A percentile compares a stretch with the other conserved stretches of the same genome.
phyloP scores from a whole-genome alignment of 106 monocot genomes.

The Dioscorea zingiberensis region DNA sequence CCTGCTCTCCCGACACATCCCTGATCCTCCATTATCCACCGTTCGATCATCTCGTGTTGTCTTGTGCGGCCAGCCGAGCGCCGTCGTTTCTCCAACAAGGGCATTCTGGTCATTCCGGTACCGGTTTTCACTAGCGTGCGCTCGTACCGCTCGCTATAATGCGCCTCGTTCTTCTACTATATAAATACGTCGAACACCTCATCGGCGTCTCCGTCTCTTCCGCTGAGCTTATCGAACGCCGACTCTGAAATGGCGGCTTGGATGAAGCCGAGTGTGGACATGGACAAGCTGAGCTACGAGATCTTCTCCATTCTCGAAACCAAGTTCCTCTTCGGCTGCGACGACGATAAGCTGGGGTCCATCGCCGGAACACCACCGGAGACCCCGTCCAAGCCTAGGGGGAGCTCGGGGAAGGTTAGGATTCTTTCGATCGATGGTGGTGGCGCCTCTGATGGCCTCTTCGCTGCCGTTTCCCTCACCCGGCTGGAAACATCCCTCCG shows the following conservation, averaged over 20 bases:
- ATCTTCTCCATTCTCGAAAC: conserved; percentile 73
- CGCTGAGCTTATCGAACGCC: too few relatives aligned
- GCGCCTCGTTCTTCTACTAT: too few relatives aligned
- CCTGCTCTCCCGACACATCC: too few relatives aligned
- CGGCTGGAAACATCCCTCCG: conserved; percentile 51
- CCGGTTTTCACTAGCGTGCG: too few relatives aligned
- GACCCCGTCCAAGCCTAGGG: background rate
- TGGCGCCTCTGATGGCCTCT: conserved; percentile 20
- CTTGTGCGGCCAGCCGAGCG: too few relatives aligned
- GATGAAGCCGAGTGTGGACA: conserved; percentile 24
- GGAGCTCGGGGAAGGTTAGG: conserved; percentile 40
- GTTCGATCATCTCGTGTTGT: too few relatives aligned
- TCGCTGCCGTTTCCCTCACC: conserved; percentile 51
- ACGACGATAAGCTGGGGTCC: background rate
- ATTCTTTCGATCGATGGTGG: conserved; percentile 71
- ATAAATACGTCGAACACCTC: too few relatives aligned
- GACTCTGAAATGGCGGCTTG: background rate
- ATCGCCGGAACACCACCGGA: conserved; percentile 1
- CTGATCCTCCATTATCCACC: too few relatives aligned
- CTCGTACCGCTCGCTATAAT: too few relatives aligned
- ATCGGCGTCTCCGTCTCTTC: too few relatives aligned
- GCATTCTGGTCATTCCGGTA: too few relatives aligned
- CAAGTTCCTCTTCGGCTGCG: conserved; percentile 38
- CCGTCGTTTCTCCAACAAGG: too few relatives aligned
- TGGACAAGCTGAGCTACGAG: conserved; percentile 65